Conservation (phyloP, 768 basidiomycete species). For the Psilocybe cyanescens region DNA sequence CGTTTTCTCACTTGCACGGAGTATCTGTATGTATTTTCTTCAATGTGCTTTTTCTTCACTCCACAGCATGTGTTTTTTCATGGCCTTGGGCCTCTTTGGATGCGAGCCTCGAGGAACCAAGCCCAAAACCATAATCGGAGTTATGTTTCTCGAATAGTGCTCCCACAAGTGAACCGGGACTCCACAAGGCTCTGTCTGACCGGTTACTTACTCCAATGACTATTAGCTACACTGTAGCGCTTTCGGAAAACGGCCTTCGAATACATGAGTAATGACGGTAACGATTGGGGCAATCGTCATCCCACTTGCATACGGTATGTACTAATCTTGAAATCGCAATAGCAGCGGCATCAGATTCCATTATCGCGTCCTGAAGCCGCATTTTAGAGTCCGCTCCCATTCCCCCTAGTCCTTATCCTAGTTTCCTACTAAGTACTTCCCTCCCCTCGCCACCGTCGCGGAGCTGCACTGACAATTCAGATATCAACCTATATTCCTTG, state of each 20-base stretch:
- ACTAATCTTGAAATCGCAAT: not conserved
- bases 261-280: not conserved
- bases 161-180: no score
- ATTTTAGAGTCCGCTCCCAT: not conserved
- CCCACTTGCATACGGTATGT: no score
- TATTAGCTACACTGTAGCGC: not conserved
- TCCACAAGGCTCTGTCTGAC: no score
- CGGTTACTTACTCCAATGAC: no score
- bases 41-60: not conserved
- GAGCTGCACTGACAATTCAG: no score
- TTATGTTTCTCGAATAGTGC: no score
- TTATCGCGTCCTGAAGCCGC: not conserved
- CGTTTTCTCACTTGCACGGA: slow-evolving; percentile 14
- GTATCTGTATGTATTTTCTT: slow-evolving; percentile 1
- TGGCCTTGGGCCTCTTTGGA: not conserved
- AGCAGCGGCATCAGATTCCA: not conserved
- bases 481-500: no score
- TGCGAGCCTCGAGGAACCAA: not conserved
- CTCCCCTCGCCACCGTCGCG: no score
- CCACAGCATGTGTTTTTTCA: slow-evolving; percentile 6
- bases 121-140: not conserved
- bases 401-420: not conserved
- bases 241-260: not conserved
- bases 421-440: no score
- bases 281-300: not conserved